These are phyloP conservation scores for Agaricus bisporus DNA, from an alignment of 768 basidiomycete species.

Conservation along the genomic window DNA sequence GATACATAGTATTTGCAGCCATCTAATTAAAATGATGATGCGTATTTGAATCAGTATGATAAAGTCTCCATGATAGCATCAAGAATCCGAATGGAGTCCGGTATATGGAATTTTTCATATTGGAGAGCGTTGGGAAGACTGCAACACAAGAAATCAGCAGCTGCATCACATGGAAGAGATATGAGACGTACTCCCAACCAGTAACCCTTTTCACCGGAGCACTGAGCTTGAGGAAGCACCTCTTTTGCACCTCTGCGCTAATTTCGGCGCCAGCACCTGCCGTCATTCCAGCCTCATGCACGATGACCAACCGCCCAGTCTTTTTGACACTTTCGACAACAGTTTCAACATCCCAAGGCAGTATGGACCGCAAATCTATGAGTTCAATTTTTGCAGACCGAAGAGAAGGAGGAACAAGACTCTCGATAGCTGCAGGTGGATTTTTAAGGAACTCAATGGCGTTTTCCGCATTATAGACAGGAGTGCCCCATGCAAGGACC, in stretches of 20 bases:
- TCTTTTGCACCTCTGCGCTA: conserved; percentile 83
- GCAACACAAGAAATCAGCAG: conserved; percentile 2
- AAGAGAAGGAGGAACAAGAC: conserved; percentile 57
- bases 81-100: conserved; percentile 77
- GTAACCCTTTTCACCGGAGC: conserved; percentile 85
- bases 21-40: background rate
- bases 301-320: conserved; percentile 81
- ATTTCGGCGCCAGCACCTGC: conserved; percentile 91
- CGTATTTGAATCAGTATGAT: conserved; percentile 38
- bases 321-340: conserved; percentile 77
- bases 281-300: conserved; percentile 87
- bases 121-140: conserved; percentile 82
- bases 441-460: conserved; percentile 69
- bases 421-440: conserved; percentile 58
- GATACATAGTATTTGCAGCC: background rate
- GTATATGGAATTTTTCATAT: conserved; percentile 90
- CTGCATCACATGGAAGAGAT: background rate
- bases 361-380: conserved; percentile 83
- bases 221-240: conserved; percentile 82
- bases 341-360: conserved; percentile 85
- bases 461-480: conserved; percentile 82
- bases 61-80: conserved; percentile 84
- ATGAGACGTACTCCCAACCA: conserved; percentile 84
- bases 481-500: conserved; percentile 89
- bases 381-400: conserved; percentile 76